Conservation (phyloP, 73 alveolate genomes). For the Paraurostyla sp. region DNA sequence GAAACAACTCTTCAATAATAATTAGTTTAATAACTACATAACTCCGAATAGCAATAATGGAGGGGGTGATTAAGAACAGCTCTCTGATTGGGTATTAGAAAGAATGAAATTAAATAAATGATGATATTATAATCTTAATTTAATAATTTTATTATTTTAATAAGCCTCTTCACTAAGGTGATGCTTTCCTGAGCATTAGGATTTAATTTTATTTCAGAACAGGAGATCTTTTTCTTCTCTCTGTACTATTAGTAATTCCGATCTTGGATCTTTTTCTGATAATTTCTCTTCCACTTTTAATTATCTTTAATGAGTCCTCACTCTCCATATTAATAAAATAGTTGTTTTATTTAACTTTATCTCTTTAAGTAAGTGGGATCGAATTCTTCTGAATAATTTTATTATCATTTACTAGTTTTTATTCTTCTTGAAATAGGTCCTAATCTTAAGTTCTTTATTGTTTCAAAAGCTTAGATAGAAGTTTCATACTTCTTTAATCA, state of each 20-base stretch:
- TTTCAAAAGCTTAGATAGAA: neutral
- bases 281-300: neutral
- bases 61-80: slow-evolving; percentile 1
- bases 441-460: neutral
- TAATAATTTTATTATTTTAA: neutral
- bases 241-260: neutral
- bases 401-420: neutral
- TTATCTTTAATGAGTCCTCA: neutral
- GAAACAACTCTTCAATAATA: too few species aligned
- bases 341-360: neutral
- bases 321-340: neutral
- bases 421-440: neutral
- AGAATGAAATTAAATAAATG: slow-evolving; percentile 5
- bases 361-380: too few species aligned
- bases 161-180: neutral
- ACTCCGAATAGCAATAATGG: too few species aligned
- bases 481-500: slow-evolving; percentile 21
- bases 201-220: neutral
- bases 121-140: neutral
- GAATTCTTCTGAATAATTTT: too few species aligned
- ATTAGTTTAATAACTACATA: too few species aligned
- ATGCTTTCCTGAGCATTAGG: slow-evolving; percentile 21
- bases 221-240: slow-evolving; percentile 32
- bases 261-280: neutral
- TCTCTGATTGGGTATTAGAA: slow-evolving; percentile 50